Evolutionary conservation across 169 alveolate genomes (phyloP).

Genomic region (Plasmodium gonderi): DNA sequence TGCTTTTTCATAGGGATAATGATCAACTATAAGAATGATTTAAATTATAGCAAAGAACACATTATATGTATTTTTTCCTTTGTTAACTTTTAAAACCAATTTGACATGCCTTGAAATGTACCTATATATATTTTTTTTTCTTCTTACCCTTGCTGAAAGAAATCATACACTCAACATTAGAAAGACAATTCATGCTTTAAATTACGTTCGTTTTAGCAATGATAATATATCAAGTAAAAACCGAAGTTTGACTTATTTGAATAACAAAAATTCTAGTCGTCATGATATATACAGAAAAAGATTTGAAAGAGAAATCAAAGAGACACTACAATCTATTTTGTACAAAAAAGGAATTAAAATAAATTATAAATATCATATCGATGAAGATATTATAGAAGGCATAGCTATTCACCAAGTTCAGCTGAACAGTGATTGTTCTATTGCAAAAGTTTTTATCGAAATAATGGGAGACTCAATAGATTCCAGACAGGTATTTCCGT

Average conservation of each 20-base stretch:
- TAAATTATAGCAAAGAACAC: neutral
- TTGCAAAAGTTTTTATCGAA: constrained; percentile 68
- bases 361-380: constrained; percentile 68
- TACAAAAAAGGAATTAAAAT: constrained; percentile 67
- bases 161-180: constrained; percentile 28
- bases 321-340: constrained; percentile 61
- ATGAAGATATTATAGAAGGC: constrained; percentile 75
- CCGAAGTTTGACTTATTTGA: neutral
- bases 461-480: constrained; percentile 74
- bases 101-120: constrained; percentile 43
- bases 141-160: constrained; percentile 28
- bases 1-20: neutral
- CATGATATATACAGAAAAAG: constrained; percentile 72
- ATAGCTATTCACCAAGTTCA: constrained; percentile 45
- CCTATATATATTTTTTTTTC: constrained; percentile 26
- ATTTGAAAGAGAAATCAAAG: constrained; percentile 42
- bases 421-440: constrained; percentile 63
- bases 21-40: neutral
- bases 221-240: constrained; percentile 9
- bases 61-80: neutral
- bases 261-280: constrained; percentile 38
- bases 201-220: neutral
- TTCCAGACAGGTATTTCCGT: constrained; percentile 37
- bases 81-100: neutral
- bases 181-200: neutral